Evolutionary conservation across 2,329 filamentous ascomycete genomes (phyloP).

Genomic region (Penicillium thymicola): DNA sequence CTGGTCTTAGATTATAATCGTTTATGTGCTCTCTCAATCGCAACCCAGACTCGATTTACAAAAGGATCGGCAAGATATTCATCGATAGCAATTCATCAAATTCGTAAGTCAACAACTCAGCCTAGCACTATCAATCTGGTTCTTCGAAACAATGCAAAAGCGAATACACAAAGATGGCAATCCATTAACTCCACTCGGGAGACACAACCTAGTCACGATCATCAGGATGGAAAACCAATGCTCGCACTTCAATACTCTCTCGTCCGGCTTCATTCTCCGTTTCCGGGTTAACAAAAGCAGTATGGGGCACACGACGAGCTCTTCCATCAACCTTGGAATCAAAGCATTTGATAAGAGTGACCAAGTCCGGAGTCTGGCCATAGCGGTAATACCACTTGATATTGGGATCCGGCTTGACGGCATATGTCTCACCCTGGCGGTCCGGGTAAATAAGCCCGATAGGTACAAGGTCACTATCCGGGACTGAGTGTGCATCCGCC

Average conservation of each 20-base stretch:
- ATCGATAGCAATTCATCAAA: not conserved
- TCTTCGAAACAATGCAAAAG: not conserved
- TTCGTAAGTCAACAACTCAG: not conserved
- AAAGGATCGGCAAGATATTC: not conserved
- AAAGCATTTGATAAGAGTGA: constrained; percentile 60
- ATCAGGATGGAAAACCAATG: constrained; percentile 52
- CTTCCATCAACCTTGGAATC: constrained; percentile 56
- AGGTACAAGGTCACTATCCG: constrained; percentile 51
- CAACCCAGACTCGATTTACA: no score
- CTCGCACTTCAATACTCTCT: constrained; percentile 57
- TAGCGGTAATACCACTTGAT: constrained; percentile 56
- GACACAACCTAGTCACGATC: constrained; percentile 23
- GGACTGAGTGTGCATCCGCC: constrained; percentile 50
- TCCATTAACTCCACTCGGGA: not conserved
- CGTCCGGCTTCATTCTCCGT: constrained; percentile 39
- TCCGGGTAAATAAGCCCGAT: constrained; percentile 52
- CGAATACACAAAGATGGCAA: not conserved
- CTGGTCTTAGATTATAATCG: not conserved
- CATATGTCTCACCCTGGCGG: constrained; percentile 51
- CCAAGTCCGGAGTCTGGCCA: constrained; percentile 52
- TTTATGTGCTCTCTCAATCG: not conserved
- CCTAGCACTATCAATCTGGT: not conserved
- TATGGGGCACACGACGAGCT: constrained; percentile 55
- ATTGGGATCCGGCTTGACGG: constrained; percentile 40
- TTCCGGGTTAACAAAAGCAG: constrained; percentile 53